A percentile compares a stretch with the other conserved stretches of the same genome.
Evolutionary conservation across 106 monocot genomes (phyloP).

Genomic region (Acorus gramineus): DNA sequence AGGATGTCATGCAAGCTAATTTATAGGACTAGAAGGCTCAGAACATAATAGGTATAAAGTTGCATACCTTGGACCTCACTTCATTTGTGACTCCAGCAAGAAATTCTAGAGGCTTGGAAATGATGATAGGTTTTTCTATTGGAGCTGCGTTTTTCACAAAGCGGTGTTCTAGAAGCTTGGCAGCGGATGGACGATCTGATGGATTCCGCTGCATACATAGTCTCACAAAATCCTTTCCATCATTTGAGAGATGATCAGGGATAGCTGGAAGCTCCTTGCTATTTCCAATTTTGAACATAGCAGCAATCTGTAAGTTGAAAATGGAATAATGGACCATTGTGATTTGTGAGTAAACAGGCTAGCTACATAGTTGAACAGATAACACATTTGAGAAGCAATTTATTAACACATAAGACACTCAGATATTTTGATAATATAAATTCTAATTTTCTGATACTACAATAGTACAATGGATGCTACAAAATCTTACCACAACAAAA

Average conservation of each 20-base stretch:
- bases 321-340: neutral
- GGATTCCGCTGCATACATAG: constrained; percentile 82
- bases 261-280: constrained; percentile 91
- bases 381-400: no score
- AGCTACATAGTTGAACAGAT: no score
- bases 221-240: constrained; percentile 79
- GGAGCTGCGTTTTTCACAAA: constrained; percentile 56
- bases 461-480: no score
- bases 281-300: constrained; percentile 98
- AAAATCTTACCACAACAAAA: no score
- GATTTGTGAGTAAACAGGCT: no score
- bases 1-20: no score
- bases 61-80: constrained; percentile 30
- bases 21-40: no score
- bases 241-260: constrained; percentile 82
- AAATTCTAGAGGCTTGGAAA: constrained; percentile 29
- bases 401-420: no score
- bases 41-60: no score
- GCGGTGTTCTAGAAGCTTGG: constrained; percentile 75
- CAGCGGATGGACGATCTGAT: constrained; percentile 67
- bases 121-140: constrained; percentile 28
- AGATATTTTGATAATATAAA: no score
- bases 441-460: no score
- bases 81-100: constrained; percentile 14
- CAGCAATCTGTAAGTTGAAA: constrained; percentile 65